Conservation (phyloP, 805 yeast species). For the Cyberlindnera maclurae region DNA sequence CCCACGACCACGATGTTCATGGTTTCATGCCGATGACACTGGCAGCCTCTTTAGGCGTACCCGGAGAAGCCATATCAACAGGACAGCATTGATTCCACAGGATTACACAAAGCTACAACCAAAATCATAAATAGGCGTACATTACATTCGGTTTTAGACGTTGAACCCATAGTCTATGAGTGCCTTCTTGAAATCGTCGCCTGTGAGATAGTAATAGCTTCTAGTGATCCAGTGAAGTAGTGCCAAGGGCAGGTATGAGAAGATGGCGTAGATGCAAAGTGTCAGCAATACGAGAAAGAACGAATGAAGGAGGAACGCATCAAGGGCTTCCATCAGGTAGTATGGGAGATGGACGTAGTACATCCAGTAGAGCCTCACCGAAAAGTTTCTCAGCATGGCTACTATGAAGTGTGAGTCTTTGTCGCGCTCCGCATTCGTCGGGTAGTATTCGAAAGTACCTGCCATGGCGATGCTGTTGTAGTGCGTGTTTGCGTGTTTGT, state of each 20-base stretch:
- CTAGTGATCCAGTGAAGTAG: slow-evolving; percentile 20
- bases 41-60: too few relatives aligned
- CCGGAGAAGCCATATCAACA: too few relatives aligned
- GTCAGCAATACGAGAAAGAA: slow-evolving; percentile 32
- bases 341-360: slow-evolving; percentile 39
- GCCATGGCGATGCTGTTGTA: slow-evolving; percentile 10
- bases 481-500: background rate
- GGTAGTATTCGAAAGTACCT: slow-evolving; percentile 25
- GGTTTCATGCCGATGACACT: too few relatives aligned
- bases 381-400: slow-evolving; percentile 23
- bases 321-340: slow-evolving; percentile 35
- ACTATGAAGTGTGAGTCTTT: slow-evolving; percentile 19
- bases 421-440: slow-evolving; percentile 24
- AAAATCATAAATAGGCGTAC: too few relatives aligned
- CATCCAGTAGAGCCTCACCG: slow-evolving; percentile 34
- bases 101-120: too few relatives aligned
- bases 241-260: slow-evolving; percentile 25
- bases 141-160: background rate
- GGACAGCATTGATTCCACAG: too few relatives aligned
- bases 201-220: slow-evolving; percentile 27
- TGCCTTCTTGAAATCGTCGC: slow-evolving; percentile 24
- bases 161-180: slow-evolving; percentile 14
- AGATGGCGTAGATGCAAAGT: slow-evolving; percentile 32
- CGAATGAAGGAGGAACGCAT: slow-evolving; percentile 33
- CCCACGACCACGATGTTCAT: too few relatives aligned